Evolutionary conservation across 2,329 filamentous ascomycete genomes (phyloP), one percentile per base, ranked within the genome.

Genomic region (Exophiala viscosa): DNA sequence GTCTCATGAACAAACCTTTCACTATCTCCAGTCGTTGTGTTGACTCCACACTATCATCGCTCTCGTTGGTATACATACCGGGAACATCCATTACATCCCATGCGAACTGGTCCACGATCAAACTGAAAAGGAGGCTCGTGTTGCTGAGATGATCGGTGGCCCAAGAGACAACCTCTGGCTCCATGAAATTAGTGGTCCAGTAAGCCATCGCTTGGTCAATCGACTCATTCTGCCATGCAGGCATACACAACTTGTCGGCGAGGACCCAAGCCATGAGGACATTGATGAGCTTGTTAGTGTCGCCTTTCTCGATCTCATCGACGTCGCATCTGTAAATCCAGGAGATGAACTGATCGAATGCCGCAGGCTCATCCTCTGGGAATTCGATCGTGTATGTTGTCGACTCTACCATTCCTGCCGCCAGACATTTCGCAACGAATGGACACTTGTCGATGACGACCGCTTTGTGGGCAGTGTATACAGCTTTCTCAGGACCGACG

Each of bases 231-330:
- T 55, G 48, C 42, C 31, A 43, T 11, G 45, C 31, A 3, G 36
- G 18, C 52, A 55, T 50, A 38, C 31, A 31, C 18, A 50, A 47
- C 32, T 55, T 56, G n/a, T 53, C 55, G 18, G 48, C 55, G 7
- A 55, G 40, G 8, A 53, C 15, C 44, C 46, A 58, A 4, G 52
- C 45, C 39, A 43, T 11, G 13, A 57, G 33, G 7, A 35, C 13
- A 13, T 5, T 6, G 10, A 31, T 5, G 17, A 38, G 9, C 7
- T 49, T 35, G 14, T 41, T 9, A 36, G 34, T 17, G 23, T 6
- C 6, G 34, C 20, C 18, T 11, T 32, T 7, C 14, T 40, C 28
- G 42, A 39, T 13, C 13, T 15, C 15, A 39, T 14, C 11, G 20
- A 52, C 18, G 14, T 9, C 13, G 9, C 18, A 11, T 14, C 6